phyloP scores from a whole-genome alignment of 306 rosid species.

The Cucumis cinereus region DNA sequence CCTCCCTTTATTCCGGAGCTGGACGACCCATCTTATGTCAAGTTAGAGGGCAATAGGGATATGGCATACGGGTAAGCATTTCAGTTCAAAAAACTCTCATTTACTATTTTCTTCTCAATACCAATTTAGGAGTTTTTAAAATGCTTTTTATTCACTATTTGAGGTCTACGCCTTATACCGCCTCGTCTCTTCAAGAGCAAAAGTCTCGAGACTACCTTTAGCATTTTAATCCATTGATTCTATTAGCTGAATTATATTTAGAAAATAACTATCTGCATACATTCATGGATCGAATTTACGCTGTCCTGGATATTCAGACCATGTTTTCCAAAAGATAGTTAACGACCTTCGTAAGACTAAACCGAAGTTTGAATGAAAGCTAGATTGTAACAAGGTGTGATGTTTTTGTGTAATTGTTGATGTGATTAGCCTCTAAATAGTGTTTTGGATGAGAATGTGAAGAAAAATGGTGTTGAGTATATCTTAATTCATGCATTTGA shows the following conservation, averaged over 20 bases:
- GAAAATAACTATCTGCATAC: neutral
- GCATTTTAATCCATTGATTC: neutral
- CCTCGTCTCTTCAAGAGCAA: too few species aligned
- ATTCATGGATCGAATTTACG: neutral
- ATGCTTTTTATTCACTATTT: too few species aligned
- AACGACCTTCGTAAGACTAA: neutral
- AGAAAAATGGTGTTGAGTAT: neutral
- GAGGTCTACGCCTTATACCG: too few species aligned
- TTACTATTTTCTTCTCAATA: too few species aligned
- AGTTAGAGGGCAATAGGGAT: conserved; percentile 66
- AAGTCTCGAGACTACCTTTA: too few species aligned
- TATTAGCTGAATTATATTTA: neutral
- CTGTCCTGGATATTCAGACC: neutral
- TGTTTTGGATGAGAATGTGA: neutral
- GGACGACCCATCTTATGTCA: conserved; percentile 62
- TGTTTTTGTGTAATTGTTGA: neutral
- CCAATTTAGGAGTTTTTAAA: too few species aligned
- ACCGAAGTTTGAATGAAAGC: neutral
- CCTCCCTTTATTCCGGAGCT: conserved; percentile 63
- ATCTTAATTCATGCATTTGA: neutral
- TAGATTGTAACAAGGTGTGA: neutral
- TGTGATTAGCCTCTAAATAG: neutral
- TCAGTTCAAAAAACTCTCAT: too few species aligned
- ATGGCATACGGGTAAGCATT: conserved; percentile 53
- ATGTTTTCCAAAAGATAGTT: neutral